Evolutionary conservation across 169 alveolate species (phyloP), one percentile per base, ranked within the genome.

Genomic region (Plasmodium billcollinsi): DNA sequence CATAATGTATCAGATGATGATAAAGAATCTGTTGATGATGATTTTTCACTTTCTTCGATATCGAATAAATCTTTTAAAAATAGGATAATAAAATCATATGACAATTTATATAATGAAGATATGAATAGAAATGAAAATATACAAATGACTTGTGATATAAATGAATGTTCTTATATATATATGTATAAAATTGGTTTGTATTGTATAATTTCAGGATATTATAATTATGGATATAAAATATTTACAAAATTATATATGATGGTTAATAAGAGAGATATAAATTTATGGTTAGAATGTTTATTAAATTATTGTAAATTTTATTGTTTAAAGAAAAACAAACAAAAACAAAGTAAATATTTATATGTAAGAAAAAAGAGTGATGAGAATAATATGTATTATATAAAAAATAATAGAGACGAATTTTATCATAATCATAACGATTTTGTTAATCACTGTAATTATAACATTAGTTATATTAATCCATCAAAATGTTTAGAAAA

Each of bases 161-260:
- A 69, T 9, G 58, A 83, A 67, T 69, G 8, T n/a, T 83, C 85
- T 3, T 50, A 45, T 83, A 69, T 83, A 56, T 83, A 83, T 56
- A 12, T 83, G 61, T 83, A 83, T 75, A 83, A 47, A 43, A 33
- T 62, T 63, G 91, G 91, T 15, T 49, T 67, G 21, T 58, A 52
- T 56, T 83, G 91, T 20, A 63, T 83, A 15, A 54, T 63, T 67
- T 63, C 83, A 33, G 91, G 91, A 7, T 83, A 54, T 52, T 83
- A 45, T 72, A 83, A 83, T 7, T 54, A 83, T 83, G 43, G 85
- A 9, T 67, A 69, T 58, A 50, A 59, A 56, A 83, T 83, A 45
- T 83, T 83, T 67, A 54, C 29, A 8, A 67, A 69, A 58, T 69
- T 83, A 26, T 69, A 33, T 24, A 14, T 67, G 12, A 8, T 83